A percentile compares a stretch with the other conserved stretches of the same genome.
phyloP scores from a whole-genome alignment of 1,139 yeast species.

The Pneumocystis jirovecii region DNA sequence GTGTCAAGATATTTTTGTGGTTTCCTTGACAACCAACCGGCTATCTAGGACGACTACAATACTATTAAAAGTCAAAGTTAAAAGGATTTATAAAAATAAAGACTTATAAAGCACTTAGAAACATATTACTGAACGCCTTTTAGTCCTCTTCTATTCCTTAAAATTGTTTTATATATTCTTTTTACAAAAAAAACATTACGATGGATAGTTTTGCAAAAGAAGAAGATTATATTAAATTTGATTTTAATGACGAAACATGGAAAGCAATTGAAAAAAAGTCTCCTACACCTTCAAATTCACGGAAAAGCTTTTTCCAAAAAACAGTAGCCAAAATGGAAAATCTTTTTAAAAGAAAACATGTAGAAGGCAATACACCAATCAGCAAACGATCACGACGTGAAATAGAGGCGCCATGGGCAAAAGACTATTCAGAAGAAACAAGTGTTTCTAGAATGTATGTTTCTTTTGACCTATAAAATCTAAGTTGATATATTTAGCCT shows the following conservation, averaged over 20 bases:
- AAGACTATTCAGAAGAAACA: slow-evolving; percentile 14
- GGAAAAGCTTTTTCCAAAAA: slow-evolving; percentile 6
- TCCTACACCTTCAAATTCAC: neutral
- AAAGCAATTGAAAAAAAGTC: slow-evolving; percentile 11
- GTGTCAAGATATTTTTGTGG: neutral
- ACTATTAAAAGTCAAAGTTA: neutral
- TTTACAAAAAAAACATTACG: neutral
- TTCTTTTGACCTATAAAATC: slow-evolving; percentile 74
- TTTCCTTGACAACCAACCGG: neutral
- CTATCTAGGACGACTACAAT: neutral
- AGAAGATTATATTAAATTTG: slow-evolving; percentile 24
- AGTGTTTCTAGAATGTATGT: slow-evolving; percentile 17
- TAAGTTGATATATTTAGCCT: slow-evolving; percentile 61
- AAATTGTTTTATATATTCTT: neutral
- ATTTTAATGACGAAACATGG: slow-evolving; percentile 18
- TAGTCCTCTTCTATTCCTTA: neutral
- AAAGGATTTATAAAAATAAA: neutral
- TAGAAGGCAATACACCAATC: slow-evolving; percentile 18
- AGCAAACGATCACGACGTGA: slow-evolving; percentile 21
- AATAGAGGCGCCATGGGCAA: slow-evolving; percentile 15
- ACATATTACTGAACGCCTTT: neutral
- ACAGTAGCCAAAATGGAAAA: slow-evolving; percentile 13
- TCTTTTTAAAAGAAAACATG: slow-evolving; percentile 6
- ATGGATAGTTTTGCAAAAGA: slow-evolving; percentile 4
- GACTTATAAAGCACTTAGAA: neutral